A percentile compares a stretch with the other conserved stretches of the same genome.
Conservation (phyloP, 345 rosid species). For the Corymbia maculata region DNA sequence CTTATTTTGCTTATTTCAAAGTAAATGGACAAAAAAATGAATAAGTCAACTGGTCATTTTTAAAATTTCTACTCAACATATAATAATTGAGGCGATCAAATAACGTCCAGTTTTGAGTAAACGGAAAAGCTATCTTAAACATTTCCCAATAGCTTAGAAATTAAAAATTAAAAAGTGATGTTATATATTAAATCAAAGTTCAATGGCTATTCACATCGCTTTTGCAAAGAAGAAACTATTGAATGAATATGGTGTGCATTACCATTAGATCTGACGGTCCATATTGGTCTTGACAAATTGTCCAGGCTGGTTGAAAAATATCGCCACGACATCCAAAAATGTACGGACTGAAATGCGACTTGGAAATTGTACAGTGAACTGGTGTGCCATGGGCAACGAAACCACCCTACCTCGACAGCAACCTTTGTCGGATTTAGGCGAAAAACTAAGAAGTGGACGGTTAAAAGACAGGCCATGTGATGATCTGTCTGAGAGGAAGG, state of each 20-base stretch:
- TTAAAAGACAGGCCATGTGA: not conserved
- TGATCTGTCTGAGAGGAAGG: not conserved
- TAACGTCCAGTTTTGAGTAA: not conserved
- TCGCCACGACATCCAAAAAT: not conserved
- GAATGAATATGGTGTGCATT: not conserved
- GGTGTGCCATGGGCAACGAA: not conserved
- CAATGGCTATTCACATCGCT: accelerated
- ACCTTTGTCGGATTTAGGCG: not conserved
- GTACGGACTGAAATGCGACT: not conserved
- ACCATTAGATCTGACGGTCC: not conserved
- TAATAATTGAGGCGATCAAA: not conserved
- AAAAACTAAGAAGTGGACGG: not conserved
- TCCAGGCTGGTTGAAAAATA: not conserved
- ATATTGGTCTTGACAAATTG: not conserved
- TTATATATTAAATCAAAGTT: not conserved
- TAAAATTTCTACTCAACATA: not conserved
- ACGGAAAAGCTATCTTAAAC: too few species aligned
- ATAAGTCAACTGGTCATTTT: not conserved
- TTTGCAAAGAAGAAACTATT: not conserved
- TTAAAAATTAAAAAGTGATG: not conserved
- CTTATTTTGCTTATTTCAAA: not conserved
- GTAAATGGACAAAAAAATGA: not conserved
- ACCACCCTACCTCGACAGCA: not conserved
- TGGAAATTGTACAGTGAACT: not conserved
- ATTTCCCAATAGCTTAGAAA: not conserved